phyloP scores from a whole-genome alignment of 2,329 filamentous ascomycete genomes.

The Fusarium odoratissimum region DNA sequence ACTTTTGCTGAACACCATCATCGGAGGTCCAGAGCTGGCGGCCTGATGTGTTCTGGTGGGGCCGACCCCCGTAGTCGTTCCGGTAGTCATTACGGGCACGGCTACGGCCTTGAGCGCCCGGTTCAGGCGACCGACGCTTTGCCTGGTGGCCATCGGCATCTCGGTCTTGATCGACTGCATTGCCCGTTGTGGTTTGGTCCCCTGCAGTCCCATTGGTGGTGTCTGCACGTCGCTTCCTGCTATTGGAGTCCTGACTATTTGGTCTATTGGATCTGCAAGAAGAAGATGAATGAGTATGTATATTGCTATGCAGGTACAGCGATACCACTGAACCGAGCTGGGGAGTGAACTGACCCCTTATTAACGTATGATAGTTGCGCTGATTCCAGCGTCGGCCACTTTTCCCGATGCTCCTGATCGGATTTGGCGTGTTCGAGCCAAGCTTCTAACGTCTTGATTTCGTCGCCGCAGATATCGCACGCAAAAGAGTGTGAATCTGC shows the following conservation, averaged over 20 bases:
- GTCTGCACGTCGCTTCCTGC: constrained; percentile 18
- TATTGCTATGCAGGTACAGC: neutral
- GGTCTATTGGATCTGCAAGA: neutral
- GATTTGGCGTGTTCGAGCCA: constrained; percentile 44
- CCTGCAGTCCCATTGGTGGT: neutral
- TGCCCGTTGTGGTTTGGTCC: neutral
- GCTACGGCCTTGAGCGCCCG: constrained; percentile 12
- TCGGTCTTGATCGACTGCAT: neutral
- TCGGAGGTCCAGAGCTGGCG: constrained; percentile 47
- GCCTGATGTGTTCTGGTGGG: constrained; percentile 34
- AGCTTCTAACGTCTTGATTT: constrained; percentile 41
- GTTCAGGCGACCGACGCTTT: constrained; percentile 47
- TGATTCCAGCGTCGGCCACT: constrained; percentile 22
- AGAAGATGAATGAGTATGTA: constrained; percentile 4
- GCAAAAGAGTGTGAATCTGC: constrained; percentile 3
- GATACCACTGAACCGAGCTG: neutral
- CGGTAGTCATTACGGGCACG: constrained; percentile 28
- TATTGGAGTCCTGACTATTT: constrained; percentile 1
- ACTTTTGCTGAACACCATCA: constrained; percentile 31
- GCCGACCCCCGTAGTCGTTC: constrained; percentile 36
- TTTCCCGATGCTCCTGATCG: constrained; percentile 31
- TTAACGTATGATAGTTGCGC: constrained; percentile 25
- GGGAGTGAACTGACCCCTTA: constrained; percentile 8
- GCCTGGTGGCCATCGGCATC: constrained; percentile 31
- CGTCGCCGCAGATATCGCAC: constrained; percentile 37